Conservation (phyloP, 768 basidiomycete genomes). For the Saitozyma podzolica region DNA sequence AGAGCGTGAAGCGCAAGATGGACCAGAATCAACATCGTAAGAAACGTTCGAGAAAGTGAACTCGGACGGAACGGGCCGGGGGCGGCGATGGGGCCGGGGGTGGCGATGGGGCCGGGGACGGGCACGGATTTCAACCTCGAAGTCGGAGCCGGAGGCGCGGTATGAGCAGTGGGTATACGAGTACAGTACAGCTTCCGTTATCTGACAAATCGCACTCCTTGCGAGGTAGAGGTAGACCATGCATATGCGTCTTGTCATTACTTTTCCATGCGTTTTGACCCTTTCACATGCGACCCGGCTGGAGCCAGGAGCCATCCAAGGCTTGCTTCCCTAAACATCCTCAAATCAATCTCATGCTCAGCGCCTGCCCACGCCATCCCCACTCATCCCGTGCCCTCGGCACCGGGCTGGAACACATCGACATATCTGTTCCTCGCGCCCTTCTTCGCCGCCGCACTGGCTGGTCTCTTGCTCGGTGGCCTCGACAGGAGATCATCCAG, state of each 20-base stretch:
- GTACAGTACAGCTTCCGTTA: too few relatives aligned
- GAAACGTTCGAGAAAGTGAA: constrained; percentile 9
- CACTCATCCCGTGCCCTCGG: constrained; percentile 7
- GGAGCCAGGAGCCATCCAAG: too few relatives aligned
- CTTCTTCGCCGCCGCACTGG: constrained; percentile 64
- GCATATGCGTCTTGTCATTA: neutral
- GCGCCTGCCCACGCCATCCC: neutral
- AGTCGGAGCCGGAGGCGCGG: too few relatives aligned
- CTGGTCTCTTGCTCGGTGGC: constrained; percentile 59
- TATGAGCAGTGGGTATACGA: too few relatives aligned
- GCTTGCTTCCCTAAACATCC: neutral
- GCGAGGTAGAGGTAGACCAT: too few relatives aligned
- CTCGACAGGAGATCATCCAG: constrained; percentile 56
- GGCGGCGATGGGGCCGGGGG: neutral
- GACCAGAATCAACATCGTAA: constrained; percentile 30
- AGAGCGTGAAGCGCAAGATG: constrained; percentile 82
- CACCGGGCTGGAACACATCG: constrained; percentile 69
- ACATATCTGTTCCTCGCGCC: constrained; percentile 82
- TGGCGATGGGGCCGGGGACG: neutral
- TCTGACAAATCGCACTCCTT: too few relatives aligned
- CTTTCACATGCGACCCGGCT: neutral
- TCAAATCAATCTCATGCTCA: neutral
- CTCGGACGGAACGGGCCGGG: too few relatives aligned
- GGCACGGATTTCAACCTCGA: too few relatives aligned
- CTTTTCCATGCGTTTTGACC: neutral